Base-by-base conservation (phyloP, 2,329 filamentous ascomycete species). In the Trichoderma citrinoviride region DNA sequence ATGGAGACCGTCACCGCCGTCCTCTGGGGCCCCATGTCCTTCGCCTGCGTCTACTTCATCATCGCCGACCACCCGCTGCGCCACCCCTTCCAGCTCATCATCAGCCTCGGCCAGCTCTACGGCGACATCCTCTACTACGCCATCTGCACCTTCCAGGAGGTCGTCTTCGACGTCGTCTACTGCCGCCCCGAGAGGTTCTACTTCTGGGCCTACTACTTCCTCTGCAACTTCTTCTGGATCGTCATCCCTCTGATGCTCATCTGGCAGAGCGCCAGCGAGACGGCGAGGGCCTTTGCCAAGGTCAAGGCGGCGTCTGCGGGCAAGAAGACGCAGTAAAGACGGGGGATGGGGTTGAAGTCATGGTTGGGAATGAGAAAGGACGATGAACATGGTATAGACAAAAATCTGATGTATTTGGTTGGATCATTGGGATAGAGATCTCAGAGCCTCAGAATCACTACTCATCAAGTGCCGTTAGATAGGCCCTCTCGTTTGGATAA, bases 1-100 rank as follows among this genome's bases (percentile, higher is more conserved):
- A 85, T 85, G 82, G 83, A 86, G 72, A 76, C 80, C 63, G 72
- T 85, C 64, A 85, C 83, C 7, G 82, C 83, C 40, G 71, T 81
- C 46, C 74, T 76, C 70, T 85, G 83, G 83, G 83, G 83, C 1
- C 83, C 83, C 1, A 72, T 85, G 47, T 85, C 81, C 44, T 81
- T 85, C 67, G 55, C 77, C 41, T 75, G 78, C 66, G 82, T 81
- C 3, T 79, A 74, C 69, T 76, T 74, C 68, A 81, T 85, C 69
- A 73, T 78, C 49, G 73, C 72, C 46, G 72, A 77, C 19, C 77
- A 82, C 67, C 79, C 81, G 7, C 72, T 80, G 5, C 81, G 83
- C 7, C 78, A 85, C 69, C 79, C 81, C 0, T 68, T 85, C 44
- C 81, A 85, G 72, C 70, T 77, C 56, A 75, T 82, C 70, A 73